Conservation (phyloP, 129 eudicot genomes). For the Flaveria brownii region DNA sequence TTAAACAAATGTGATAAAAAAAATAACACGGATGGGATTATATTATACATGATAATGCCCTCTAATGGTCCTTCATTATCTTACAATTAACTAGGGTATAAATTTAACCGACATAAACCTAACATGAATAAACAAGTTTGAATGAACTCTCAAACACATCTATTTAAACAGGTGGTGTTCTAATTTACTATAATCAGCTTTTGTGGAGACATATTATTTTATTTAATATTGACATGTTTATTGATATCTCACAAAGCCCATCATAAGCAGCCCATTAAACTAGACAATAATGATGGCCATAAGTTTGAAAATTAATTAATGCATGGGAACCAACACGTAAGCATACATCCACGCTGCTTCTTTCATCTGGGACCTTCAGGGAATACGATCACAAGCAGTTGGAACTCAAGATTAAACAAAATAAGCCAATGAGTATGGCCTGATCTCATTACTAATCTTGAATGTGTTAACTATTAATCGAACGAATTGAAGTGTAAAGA, state of each 20-base stretch:
- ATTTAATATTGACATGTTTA: no score
- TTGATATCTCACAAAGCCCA: not conserved
- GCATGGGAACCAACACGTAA: conserved; percentile 23
- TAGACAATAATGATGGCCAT: not conserved
- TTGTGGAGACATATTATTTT: no score
- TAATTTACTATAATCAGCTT: no score
- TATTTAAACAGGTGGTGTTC: no score
- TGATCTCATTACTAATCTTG: conserved; percentile 22
- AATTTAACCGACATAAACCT: no score
- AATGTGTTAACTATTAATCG: conserved; percentile 7
- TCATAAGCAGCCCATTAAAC: not conserved
- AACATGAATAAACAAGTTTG: no score
- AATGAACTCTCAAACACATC: no score
- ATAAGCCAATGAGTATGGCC: not conserved
- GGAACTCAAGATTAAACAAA: conserved; percentile 16
- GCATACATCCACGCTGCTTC: conserved; percentile 15
- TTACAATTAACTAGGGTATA: no score
- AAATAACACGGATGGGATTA: no score
- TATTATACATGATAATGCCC: no score
- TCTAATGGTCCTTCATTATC: no score
- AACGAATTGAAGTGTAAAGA: not conserved
- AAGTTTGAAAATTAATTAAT: conserved; percentile 1
- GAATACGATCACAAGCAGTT: not conserved
- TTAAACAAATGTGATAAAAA: no score
- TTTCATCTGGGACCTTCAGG: conserved; percentile 12